These are phyloP conservation scores for Didymella arachidicola DNA, from an alignment of 2,329 filamentous ascomycete species.

Conservation along the genomic window DNA sequence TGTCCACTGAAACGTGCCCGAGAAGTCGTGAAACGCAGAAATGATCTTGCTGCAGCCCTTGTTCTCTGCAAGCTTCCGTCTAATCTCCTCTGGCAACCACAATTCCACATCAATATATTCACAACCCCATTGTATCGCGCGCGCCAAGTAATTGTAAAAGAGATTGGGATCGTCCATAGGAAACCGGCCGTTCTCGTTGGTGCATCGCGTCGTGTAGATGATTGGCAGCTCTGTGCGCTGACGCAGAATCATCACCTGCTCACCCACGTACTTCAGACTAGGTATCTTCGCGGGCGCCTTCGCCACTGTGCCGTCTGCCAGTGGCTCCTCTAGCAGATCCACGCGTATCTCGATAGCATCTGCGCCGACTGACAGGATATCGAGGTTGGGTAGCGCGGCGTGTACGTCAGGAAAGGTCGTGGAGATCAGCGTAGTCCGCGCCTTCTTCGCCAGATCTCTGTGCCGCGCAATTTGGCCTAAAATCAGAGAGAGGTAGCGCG, in stretches of 20 bases:
- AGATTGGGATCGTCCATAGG: conserved; percentile 80
- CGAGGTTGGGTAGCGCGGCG: conserved; percentile 81
- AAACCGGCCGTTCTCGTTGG: conserved; percentile 81
- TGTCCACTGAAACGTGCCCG: conserved; percentile 83
- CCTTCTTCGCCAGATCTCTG: conserved; percentile 77
- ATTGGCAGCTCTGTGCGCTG: conserved; percentile 89
- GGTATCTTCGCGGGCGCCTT: conserved; percentile 74
- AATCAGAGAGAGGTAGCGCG: conserved; percentile 80
- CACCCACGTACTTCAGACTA: conserved; percentile 82
- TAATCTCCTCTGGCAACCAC: conserved; percentile 81
- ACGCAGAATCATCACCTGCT: conserved; percentile 83
- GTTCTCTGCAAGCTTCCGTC: conserved; percentile 70
- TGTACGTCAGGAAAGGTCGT: conserved; percentile 88
- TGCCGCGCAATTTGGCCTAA: conserved; percentile 82
- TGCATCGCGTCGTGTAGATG: conserved; percentile 86
- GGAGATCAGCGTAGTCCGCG: conserved; percentile 83
- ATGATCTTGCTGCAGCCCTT: conserved; percentile 85
- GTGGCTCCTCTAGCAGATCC: conserved; percentile 78
- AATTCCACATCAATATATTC: conserved; percentile 91
- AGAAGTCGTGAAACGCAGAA: conserved; percentile 92
- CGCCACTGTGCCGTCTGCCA: conserved; percentile 65
- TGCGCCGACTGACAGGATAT: conserved; percentile 85
- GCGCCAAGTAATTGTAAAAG: conserved; percentile 80
- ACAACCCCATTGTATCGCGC: conserved; percentile 86
- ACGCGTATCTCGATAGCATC: conserved; percentile 87